Base-by-base conservation (phyloP, 805 yeast genomes). In the Saccharomycopsis sp. region DNA sequence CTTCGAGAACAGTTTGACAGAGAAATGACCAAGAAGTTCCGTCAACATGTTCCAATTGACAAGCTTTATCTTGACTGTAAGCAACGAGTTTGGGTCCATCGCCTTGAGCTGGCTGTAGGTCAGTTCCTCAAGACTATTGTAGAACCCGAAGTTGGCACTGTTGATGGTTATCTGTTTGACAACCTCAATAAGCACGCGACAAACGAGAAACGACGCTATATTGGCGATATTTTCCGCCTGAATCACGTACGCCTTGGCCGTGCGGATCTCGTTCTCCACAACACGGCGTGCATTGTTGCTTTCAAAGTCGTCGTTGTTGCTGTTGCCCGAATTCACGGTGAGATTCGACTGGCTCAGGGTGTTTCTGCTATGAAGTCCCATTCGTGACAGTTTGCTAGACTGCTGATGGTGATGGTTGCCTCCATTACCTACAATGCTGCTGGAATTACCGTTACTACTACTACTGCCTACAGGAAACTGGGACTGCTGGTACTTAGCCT, bases 41-140 rank as follows among this genome's bases (percentile, higher is more conserved):
- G 98, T 96, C 70, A 94, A 85, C 41, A 92, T 78, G 66, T 88
- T 86, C 98, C 98, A 94, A 69, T 94, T 94, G 0, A 97, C 90
- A 5, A 94, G 85, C 58, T 96, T 80, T 1, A 93, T 89, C 23
- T 84, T 74, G 52, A 89, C 85, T 1, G 85, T 78, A 3, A 88
- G 79, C 2, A 86, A 77, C 19, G 82, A 69, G 42, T 75, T 74
- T 0, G 97, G 96, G 67, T 94, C 97, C 1, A 96, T 89, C 1
- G 92, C 84, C 64, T 88, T 83, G 57, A 94, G 73, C 70, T 94
- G 97, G 15, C 89, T 85, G 74, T 90, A 94, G 29, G 93, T 96
- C 55, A 92, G 92, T 64, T 94, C 98, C 70, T 94, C 98, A 8
- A 94, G 75, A 65, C 88, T 89, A 54, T 84, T 88, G 19, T 88